Evolutionary conservation across 2,329 filamentous ascomycete genomes (phyloP), one percentile per base, ranked within the genome.

Genomic region (Colletotrichum sp.): DNA sequence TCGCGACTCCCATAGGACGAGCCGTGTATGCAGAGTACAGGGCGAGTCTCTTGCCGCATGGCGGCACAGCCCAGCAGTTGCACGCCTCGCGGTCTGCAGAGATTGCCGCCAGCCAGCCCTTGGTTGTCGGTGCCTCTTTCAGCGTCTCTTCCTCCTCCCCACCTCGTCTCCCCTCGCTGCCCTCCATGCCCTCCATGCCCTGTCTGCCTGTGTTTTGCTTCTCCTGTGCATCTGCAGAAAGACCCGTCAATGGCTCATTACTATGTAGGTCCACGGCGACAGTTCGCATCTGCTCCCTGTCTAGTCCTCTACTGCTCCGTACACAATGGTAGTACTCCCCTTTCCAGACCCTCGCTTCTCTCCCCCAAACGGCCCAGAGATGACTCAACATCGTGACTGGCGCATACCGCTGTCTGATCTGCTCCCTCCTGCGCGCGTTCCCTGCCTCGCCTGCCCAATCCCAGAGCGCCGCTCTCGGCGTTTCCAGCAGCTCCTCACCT

Each of bases 41-140:
- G 79, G 77, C 77, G 77, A 71, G 79, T 80, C 77, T 79, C 84
- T 84, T 82, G 83, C 80, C 81, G 83, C 83, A 86, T 84, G 81
- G 86, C 85, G 85, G 86, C 86, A 86, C 86, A 87, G 84, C 83
- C 78, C 79, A 59, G 80, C 79, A 82, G 77, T 77, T 80, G 81
- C 78, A 79, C 68, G 72, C 72, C 63, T 72, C 65, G 55, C 39
- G 9, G 36, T 39, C 14, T 39, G 36, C 36, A 72, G 73, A 71
- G 68, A 77, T 71, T 61, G 36, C 77, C 75, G 72, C 68, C 43
- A 65, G 71, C 32, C 43, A 61, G 57, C 63, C 67, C 72, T 43
- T 72, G 60, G 68, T 61, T 61, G 52, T 55, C 6, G 18, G 34
- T 52, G 60, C 68, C 36, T n/a, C 61, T 67, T 39, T 30, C 63